Conservation (phyloP, 2,329 filamentous ascomycete species). For the Cadophora sp. region DNA sequence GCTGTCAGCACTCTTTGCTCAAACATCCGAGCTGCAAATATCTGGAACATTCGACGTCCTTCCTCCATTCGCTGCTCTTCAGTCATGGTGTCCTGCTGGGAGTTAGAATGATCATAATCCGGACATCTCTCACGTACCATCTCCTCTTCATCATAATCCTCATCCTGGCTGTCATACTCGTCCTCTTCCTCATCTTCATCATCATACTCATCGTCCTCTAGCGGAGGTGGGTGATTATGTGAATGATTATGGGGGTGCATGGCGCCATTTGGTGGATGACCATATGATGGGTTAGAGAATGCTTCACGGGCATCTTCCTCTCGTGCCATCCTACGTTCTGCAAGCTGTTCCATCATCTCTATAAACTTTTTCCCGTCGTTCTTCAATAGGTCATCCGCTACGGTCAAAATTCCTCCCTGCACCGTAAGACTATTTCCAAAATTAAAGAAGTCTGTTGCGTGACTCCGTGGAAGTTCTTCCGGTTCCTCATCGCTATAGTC, state of each 20-base stretch:
- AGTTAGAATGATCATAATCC: slow-evolving; percentile 46
- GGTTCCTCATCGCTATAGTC: slow-evolving; percentile 73
- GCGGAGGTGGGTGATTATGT: slow-evolving; percentile 75
- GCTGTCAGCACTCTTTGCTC: slow-evolving; percentile 95
- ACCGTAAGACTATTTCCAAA: slow-evolving; percentile 98
- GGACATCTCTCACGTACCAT: slow-evolving; percentile 53
- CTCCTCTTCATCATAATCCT: slow-evolving; percentile 82
- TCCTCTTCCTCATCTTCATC: slow-evolving; percentile 65
- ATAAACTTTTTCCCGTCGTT: slow-evolving; percentile 99
- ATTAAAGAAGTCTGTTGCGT: slow-evolving; percentile 88
- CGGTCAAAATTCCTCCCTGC: slow-evolving; percentile 96
- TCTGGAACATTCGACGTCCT: slow-evolving; percentile 97
- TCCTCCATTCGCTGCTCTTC: slow-evolving; percentile 99
- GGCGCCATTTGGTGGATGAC: slow-evolving; percentile 63
- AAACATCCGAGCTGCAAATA: slow-evolving; percentile 99
- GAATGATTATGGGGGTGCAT: slow-evolving; percentile 48
- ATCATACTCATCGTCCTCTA: slow-evolving; percentile 77
- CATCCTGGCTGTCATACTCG: slow-evolving; percentile 67
- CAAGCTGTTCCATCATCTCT: slow-evolving; percentile 99
- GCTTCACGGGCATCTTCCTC: slow-evolving; percentile 85
- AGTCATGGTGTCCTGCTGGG: slow-evolving; percentile 85
- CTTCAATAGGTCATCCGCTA: slow-evolving; percentile 96
- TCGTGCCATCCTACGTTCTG: slow-evolving; percentile 94
- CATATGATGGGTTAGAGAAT: slow-evolving; percentile 64
- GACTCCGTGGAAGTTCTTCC: slow-evolving; percentile 69